Evolutionary conservation across 1,139 yeast genomes (phyloP).

Genomic region (Diutina ranongensis): DNA sequence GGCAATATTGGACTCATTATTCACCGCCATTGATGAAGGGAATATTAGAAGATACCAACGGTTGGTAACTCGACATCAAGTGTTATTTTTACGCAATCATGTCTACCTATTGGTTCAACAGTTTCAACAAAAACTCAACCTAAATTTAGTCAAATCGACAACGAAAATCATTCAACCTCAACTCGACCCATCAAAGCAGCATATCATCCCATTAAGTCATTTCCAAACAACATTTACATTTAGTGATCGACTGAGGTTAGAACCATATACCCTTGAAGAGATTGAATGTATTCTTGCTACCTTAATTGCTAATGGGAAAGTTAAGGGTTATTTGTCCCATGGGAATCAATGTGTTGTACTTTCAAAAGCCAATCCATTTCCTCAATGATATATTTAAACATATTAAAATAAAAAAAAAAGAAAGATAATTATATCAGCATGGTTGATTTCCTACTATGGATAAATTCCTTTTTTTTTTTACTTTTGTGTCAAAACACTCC

Average conservation of each 20-base stretch:
- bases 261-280: no score
- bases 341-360: slow-evolving; percentile 63
- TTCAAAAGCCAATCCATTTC: slow-evolving; percentile 69
- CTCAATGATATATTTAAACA: no score
- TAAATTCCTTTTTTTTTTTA: no score
- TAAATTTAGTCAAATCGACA: slow-evolving; percentile 41
- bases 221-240: slow-evolving; percentile 37
- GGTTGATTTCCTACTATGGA: no score
- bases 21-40: slow-evolving; percentile 42
- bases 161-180: slow-evolving; percentile 10
- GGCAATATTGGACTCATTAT: slow-evolving; percentile 14
- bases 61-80: slow-evolving; percentile 32
- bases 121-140: slow-evolving; percentile 39
- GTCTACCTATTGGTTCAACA: slow-evolving; percentile 52
- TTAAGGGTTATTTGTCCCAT: slow-evolving; percentile 82
- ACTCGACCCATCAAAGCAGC: slow-evolving; percentile 16
- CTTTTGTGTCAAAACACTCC: no score
- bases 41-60: slow-evolving; percentile 38
- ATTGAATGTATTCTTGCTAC: slow-evolving; percentile 67
- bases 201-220: slow-evolving; percentile 35
- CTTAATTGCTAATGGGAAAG: slow-evolving; percentile 45
- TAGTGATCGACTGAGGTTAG: slow-evolving; percentile 15
- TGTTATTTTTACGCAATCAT: slow-evolving; percentile 44
- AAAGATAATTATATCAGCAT: no score
- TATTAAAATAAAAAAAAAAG: no score